Evolutionary conservation across 306 rosid genomes (phyloP), one percentile per base, ranked within the genome.

Genomic region (Sesbania bispinosa): DNA sequence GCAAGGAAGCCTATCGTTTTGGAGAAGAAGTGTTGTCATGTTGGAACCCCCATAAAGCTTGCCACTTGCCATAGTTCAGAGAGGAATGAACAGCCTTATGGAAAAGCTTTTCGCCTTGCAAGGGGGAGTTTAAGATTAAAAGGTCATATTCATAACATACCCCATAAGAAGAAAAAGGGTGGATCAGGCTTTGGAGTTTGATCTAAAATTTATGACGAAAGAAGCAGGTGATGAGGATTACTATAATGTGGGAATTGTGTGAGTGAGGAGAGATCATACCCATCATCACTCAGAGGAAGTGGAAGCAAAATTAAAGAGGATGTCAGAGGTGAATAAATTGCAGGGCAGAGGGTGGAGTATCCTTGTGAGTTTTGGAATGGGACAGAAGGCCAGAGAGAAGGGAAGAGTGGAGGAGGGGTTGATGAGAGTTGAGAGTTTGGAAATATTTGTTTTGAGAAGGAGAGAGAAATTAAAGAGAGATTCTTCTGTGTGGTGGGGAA

Each of bases 51-150:
- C 87, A 55, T 48, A 83, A 57, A 75, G 78, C 82, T 85, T 82
- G 8, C 85, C 73, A 76, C 83, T 42, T 9, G 84, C 84, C 91
- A 86, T 88, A 72, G 77, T 7, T n/a, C n/a, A n/a, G n/a, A n/a
- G n/a, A n/a, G n/a, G n/a, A n/a, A n/a, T n/a, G n/a, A n/a, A n/a
- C n/a, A n/a, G n/a, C n/a, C n/a, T n/a, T n/a, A n/a, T n/a, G n/a
- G n/a, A n/a, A n/a, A n/a, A n/a, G n/a, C n/a, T n/a, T n/a, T n/a
- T n/a, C n/a, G n/a, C n/a, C n/a, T n/a, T n/a, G n/a, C n/a, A n/a
- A 68, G 41, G 19, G 16, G 11, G 4, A 33, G 30, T 13, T 39
- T 72, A 33, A 72, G 74, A 55, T 36, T 67, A 58, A 76, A 51
- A 43, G 60, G 67, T 45, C 83, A 54, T 45, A 64, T n/a, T 67